Base-by-base conservation (phyloP, 2,329 filamentous ascomycete species). In the Ophiostoma perfectum region DNA sequence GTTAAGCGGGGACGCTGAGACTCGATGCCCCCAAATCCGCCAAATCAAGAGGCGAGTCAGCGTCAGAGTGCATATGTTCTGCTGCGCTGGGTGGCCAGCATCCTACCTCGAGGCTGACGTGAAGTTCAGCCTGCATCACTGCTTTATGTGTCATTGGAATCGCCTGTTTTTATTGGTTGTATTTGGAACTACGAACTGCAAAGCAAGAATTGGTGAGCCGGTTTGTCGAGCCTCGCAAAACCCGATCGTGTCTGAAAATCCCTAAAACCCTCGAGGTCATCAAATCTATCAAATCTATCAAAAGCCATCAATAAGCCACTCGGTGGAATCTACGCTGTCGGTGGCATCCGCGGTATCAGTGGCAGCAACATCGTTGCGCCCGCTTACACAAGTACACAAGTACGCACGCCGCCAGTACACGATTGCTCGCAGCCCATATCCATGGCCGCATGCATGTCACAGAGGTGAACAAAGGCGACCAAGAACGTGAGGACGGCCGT, bases 1-100 rank as follows among this genome's bases (percentile, higher is more conserved):
- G n/a, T 41, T 62, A 18, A 62, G 58, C 58, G 58, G 58, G 58
- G 58, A 62, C 41, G 14, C 58, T 62, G 38, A 41, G 38, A 41
- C 58, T 9, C 41, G 58, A 41, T 38, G 38, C 9, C 14, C 49
- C 45, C 11, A 52, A 6, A 18, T 16, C 47, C 27, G 27, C 27
- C 27, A 27, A 27, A 27, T 27, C 27, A 27, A 27, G 36, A 58
- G 52, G 9, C 52, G 27, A 58, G 18, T 11, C 52, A 58, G 52
- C 27, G 27, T 27, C 27, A 27, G 27, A 27, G 27, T 27, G 27
- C 27, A 27, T 38, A 38, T 60, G 14, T 11, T 27, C n/a, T 5
- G 55, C 8, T 16, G 55, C 14, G 49, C 49, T 52, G 55, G 38
- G 4, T 60, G 27, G 55, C 55, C 55, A 60, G 27, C 5, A 60